phyloP scores from a whole-genome alignment of 805 yeast species.

The Yamadazyma endophytica region DNA sequence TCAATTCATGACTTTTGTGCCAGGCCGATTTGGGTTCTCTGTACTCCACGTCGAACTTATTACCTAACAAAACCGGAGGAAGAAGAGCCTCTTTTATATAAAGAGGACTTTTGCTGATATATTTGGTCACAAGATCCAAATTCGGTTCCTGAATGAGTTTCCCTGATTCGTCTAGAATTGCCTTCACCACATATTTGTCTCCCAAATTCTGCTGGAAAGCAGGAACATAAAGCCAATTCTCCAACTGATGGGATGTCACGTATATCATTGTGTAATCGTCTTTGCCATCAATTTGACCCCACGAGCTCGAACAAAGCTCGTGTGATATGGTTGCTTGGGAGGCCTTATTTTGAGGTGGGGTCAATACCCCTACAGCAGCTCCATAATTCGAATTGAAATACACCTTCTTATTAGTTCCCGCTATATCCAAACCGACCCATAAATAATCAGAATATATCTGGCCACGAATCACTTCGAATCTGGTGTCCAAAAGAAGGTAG shows the following conservation, averaged over 20 bases:
- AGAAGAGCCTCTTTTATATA: slow-evolving; percentile 17
- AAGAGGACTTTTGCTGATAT: slow-evolving; percentile 17
- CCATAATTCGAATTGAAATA: slow-evolving; percentile 23
- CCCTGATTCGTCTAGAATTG: background rate
- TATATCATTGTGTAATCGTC: slow-evolving; percentile 23
- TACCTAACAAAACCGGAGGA: slow-evolving; percentile 19
- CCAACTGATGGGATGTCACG: slow-evolving; percentile 33
- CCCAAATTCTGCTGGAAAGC: slow-evolving; percentile 12
- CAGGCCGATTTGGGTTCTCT: slow-evolving; percentile 27
- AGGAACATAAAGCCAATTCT: slow-evolving; percentile 19
- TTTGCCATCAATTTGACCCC: slow-evolving; percentile 28
- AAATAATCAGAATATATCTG: slow-evolving; percentile 20
- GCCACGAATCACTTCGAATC: slow-evolving; percentile 13
- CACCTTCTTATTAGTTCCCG: slow-evolving; percentile 18
- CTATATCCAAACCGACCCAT: slow-evolving; percentile 32
- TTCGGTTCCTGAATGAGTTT: background rate
- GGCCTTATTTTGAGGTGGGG: slow-evolving; percentile 23
- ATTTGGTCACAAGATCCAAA: background rate
- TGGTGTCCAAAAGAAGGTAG: slow-evolving; percentile 15
- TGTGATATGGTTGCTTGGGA: slow-evolving; percentile 16
- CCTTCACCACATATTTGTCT: slow-evolving; percentile 12
- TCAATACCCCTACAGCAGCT: slow-evolving; percentile 25
- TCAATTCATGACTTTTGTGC: slow-evolving; percentile 15
- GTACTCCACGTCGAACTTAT: slow-evolving; percentile 11
- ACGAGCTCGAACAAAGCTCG: slow-evolving; percentile 34